Evolutionary conservation across 2,329 filamentous ascomycete species (phyloP), one percentile per base, ranked within the genome.

Genomic region (Penicillium sp.): DNA sequence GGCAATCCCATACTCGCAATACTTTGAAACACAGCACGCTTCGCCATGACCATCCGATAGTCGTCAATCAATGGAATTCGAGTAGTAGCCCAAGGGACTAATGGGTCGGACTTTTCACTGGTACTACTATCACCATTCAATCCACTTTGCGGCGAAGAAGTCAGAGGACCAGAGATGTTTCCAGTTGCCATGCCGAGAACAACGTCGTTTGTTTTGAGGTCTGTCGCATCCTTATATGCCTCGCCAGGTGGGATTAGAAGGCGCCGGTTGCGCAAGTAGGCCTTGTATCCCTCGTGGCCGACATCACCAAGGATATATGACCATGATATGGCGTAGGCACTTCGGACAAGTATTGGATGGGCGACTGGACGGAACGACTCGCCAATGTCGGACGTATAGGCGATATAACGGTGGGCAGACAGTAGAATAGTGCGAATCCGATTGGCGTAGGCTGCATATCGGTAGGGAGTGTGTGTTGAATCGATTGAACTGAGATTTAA

Each of bases 341-440:
- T 79, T 58, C 87, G 84, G 11, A 99, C 88, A 3, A 95, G 76
- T 66, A 81, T 86, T 0, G 91, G 93, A 69, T 97, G 92, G 3
- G 93, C 92, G 40, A 99, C 83, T 0, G 94, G 94, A 1, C 94
- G 85, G 75, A 99, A 99, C 0, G 90, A 95, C 74, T 99, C 94
- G 70, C 94, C 94, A 62, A 99, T 93, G 67, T 97, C 93, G 20
- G 88, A 92, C 0, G 94, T 97, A 72, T 99, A 99, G 56, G 94
- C 94, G 49, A 99, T 91, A 68, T 99, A 99, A 67, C 94, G 87
- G 68, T 97, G 94, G 3, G 92, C 92, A 16, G 89, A 91, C 64
- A 92, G 79, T 67, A 99, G 85, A 63, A 97, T 89, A 7, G 92
- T 96, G 60, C 90, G 86, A 61, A 94, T 77, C 49, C 94, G 87